Base-by-base conservation (phyloP, 2,329 filamentous ascomycete species). In the Diaporthe humulicola region DNA sequence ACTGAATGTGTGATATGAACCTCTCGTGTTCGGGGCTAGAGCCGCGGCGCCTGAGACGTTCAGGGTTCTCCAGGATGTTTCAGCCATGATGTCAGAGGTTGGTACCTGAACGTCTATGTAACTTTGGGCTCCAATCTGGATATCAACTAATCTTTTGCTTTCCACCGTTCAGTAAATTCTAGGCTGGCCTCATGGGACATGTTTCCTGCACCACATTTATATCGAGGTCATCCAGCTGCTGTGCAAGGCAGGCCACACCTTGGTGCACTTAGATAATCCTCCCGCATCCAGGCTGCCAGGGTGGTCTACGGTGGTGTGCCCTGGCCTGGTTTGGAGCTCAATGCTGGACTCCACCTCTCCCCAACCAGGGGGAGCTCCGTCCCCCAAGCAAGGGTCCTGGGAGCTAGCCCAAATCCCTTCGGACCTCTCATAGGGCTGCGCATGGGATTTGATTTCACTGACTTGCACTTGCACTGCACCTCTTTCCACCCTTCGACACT, bases 61-160 rank as follows among this genome's bases (percentile, higher is more conserved):
- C 64, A 67, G 45, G 64, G 64, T 52, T 15, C 22, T 10, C 64
- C 30, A 17, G 64, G 22, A 36, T 52, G 64, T 67, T 67, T 67
- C 64, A 67, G 64, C 45, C 64, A 52, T 67, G 45, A 67, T 67
- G 64, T 67, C 64, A 67, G 64, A 52, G 64, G 25, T 36, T 7
- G 38, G 42, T 38, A 33, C 42, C 61, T 67, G 10, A 9, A 12
- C 22, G 19, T 19, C 17, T n/a, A 30, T 3, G 17, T 42, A 17
- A 10, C 42, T 36, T 25, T 12, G 6, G 50, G 5, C 38, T 45
- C 15, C 40, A 4, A 19, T 8, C n/a, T 1, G 0, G 40, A 4
- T 10, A 40, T 58, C 22, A 5, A n/a, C 5, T 50, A 36, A 36
- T 66, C 25, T 25, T 30, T 6, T 66, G 1, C 10, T 17, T n/a